These are phyloP conservation scores for Euphorbia schlechtendalii DNA, from an alignment of 441 rosid genomes.

Conservation along the genomic window DNA sequence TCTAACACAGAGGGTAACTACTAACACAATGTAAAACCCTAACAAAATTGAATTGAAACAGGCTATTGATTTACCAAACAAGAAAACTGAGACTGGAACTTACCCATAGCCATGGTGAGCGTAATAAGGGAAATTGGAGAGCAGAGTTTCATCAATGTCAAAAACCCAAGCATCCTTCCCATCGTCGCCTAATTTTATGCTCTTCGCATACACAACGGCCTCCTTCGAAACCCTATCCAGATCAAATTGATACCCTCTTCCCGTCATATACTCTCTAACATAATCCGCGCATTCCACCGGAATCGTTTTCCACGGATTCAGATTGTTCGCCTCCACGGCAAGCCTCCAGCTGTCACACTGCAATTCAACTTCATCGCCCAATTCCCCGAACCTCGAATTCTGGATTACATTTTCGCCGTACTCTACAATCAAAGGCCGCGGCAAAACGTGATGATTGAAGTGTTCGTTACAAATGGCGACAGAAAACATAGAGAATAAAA, in stretches of 20 bases:
- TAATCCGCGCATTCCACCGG: conserved; percentile 67
- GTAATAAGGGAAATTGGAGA: conserved; percentile 89
- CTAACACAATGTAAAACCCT: neutral
- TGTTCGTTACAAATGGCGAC: conserved; percentile 6
- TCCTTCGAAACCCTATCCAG: conserved; percentile 57
- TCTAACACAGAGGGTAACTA: neutral
- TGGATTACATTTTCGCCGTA: conserved; percentile 32
- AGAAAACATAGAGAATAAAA: conserved; percentile 8
- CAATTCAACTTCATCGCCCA: conserved; percentile 34
- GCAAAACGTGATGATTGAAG: conserved; percentile 33
- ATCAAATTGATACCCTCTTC: conserved; percentile 60
- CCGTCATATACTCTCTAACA: conserved; percentile 55
- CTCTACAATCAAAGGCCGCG: conserved; percentile 57
- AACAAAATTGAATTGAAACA: neutral
- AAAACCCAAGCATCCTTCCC: conserved; percentile 85
- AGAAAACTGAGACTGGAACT: neutral
- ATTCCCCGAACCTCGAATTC: conserved; percentile 21
- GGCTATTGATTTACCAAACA: neutral
- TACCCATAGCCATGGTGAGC: conserved; percentile 73
- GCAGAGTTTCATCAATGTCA: conserved; percentile 85
- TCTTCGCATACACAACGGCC: conserved; percentile 54
- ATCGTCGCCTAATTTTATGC: conserved; percentile 40
- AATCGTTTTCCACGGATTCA: conserved; percentile 71
- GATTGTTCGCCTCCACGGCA: conserved; percentile 78
- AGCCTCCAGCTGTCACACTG: conserved; percentile 89